These are phyloP conservation scores for Physaria fendleri DNA, from an alignment of 345 rosid genomes.

Conservation along the genomic window DNA sequence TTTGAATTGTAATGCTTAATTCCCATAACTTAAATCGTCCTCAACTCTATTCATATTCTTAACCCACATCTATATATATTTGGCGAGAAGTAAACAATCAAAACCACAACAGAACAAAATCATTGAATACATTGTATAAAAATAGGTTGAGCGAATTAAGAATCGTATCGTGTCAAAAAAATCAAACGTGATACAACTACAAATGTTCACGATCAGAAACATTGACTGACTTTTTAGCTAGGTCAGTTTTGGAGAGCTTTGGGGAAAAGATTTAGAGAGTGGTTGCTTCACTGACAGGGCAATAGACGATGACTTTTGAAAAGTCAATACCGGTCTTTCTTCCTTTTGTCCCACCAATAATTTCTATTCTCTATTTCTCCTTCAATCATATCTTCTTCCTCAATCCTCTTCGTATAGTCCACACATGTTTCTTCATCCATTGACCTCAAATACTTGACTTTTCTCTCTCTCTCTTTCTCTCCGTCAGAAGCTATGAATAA, in stretches of 20 bases:
- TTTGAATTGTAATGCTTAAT: too few species aligned
- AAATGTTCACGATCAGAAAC: too few species aligned
- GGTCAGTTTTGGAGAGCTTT: neutral
- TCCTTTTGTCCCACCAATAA: neutral
- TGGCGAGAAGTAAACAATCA: too few species aligned
- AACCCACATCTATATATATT: too few species aligned
- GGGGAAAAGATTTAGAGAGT: neutral
- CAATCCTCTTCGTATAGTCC: neutral
- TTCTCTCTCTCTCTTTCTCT: neutral
- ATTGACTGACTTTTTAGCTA: neutral
- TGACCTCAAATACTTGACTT: conserved; percentile 2
- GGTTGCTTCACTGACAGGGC: neutral
- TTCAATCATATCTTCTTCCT: conserved; percentile 10
- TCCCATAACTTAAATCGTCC: too few species aligned
- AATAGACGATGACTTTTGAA: neutral
- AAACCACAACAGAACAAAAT: too few species aligned
- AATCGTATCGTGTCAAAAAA: too few species aligned
- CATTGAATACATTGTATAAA: too few species aligned
- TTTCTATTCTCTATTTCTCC: neutral
- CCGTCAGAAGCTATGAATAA: conserved; percentile 4
- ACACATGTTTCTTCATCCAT: neutral
- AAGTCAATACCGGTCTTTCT: neutral
- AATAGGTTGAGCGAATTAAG: too few species aligned
- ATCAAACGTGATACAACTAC: too few species aligned
- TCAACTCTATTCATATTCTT: too few species aligned